Base-by-base conservation (phyloP, 371 early-diverging fungal genomes). In the Rhizopus sp. region DNA sequence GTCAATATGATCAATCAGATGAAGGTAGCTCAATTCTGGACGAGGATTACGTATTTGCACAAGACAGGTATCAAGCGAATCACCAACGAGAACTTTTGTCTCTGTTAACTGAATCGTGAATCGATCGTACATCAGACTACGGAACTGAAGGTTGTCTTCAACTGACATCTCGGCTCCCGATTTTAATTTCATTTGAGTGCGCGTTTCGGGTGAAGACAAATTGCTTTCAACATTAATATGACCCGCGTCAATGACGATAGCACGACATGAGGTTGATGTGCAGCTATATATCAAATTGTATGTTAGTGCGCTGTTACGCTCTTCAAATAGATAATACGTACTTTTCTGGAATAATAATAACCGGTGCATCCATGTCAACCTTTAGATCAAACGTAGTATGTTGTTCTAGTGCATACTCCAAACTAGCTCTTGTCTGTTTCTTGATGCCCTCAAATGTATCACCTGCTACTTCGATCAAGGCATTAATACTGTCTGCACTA, bases 341-440 rank as follows among this genome's bases (percentile, higher is more conserved):
- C 88, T 86, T 85, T 69, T 93, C 91, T 0, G 97, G 98, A 34
- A 99, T 75, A n/a, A 98, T 86, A 69, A 99, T 86, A 39, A 98
- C 90, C 1, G 99, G 99, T 5, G 99, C 99, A 61, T 95, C 94
- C 76, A 96, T 86, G 65, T 98, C 95, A n/a, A 99, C 83, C 39
- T 88, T 86, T 13, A 98, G 70, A 69, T 96, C 94, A 13, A 95
- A 59, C 0, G 93, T 92, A 45, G 89, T 92, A 72, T 96, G 97
- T 51, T 89, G 87, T 37, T 90, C 93, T 41, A 99, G 66, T 0
- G 95, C 95, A 72, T 85, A 89, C 65, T 93, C 88, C 0, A 99
- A 69, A 7, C 91, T 91, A 3, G 91, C 91, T 9, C 90, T 69
- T 1, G 99, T 97, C 64, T 96, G 95, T 10, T 91, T 88, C 16